Percentiles rank a stretch among this genome's conserved stretches.
Conservation (phyloP, 441 rosid genomes). For the Pelargonium fulgidum region DNA sequence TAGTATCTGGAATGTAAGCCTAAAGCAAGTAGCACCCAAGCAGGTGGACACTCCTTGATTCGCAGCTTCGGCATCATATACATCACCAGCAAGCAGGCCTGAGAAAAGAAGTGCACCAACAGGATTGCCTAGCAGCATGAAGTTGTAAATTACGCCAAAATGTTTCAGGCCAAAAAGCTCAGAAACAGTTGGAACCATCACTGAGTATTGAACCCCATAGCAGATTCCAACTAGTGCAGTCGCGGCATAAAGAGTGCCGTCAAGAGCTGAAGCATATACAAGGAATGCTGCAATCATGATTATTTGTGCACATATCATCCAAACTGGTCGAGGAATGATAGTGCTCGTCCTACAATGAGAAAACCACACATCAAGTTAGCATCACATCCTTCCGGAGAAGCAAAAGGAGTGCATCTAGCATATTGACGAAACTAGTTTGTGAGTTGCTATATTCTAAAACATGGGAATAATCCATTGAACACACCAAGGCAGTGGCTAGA, state of each 20-base stretch:
- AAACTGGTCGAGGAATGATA: slow-evolving; percentile 67
- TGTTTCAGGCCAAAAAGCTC: slow-evolving; percentile 89
- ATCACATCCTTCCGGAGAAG: too few relatives aligned
- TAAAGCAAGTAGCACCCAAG: slow-evolving; percentile 62
- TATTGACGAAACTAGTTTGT: too few relatives aligned
- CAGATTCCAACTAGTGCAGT: slow-evolving; percentile 67
- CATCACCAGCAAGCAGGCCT: slow-evolving; percentile 59
- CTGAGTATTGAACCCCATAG: slow-evolving; percentile 62
- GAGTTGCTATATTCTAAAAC: too few relatives aligned
- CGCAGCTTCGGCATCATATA: slow-evolving; percentile 72
- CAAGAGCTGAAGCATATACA: slow-evolving; percentile 47
- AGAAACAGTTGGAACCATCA: slow-evolving; percentile 69
- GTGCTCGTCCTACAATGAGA: slow-evolving; percentile 49
- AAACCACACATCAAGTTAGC: slow-evolving; percentile 8
- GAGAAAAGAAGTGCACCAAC: slow-evolving; percentile 84
- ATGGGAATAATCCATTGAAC: too few relatives aligned
- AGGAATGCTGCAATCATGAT: slow-evolving; percentile 54
- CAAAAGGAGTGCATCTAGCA: too few relatives aligned
- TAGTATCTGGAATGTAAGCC: slow-evolving; percentile 61
- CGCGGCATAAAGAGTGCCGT: slow-evolving; percentile 52
- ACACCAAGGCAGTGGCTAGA: too few relatives aligned
- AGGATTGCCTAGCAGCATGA: slow-evolving; percentile 71
- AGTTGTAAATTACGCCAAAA: slow-evolving; percentile 77
- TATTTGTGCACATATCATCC: slow-evolving; percentile 61
- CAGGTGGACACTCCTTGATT: slow-evolving; percentile 76